These are phyloP conservation scores for Penicillium egyptiacum DNA, from an alignment of 495 filamentous ascomycete species.

Conservation along the genomic window DNA sequence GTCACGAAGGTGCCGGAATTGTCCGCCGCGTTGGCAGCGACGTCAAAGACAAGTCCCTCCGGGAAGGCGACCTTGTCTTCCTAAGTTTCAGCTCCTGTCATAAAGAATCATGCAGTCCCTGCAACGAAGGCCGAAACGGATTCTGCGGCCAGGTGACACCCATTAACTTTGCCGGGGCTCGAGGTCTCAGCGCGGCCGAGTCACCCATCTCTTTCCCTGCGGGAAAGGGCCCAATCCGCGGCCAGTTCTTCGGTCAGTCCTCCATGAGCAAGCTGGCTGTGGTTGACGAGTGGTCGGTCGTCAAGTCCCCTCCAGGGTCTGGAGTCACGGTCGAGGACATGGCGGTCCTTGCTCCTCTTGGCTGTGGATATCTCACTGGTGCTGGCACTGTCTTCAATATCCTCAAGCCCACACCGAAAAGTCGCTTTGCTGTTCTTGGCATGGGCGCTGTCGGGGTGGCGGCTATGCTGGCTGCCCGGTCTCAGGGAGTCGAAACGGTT, in stretches of 20 bases:
- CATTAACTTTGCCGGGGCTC: conserved; percentile 40
- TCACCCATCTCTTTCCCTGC: conserved; percentile 24
- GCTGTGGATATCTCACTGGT: conserved; percentile 51
- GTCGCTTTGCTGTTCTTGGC: conserved; percentile 38
- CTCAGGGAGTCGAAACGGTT: conserved; percentile 27
- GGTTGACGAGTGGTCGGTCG: conserved; percentile 29
- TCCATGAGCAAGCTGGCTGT: conserved; percentile 42
- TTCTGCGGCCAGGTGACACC: conserved; percentile 34
- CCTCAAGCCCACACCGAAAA: conserved; percentile 25
- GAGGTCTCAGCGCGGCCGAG: conserved; percentile 16
- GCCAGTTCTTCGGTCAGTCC: conserved; percentile 48
- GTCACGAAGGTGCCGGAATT: conserved; percentile 55
- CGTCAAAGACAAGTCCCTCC: conserved; percentile 39
- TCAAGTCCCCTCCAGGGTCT: conserved; percentile 23
- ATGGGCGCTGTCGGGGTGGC: conserved; percentile 46
- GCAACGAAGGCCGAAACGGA: conserved; percentile 24
- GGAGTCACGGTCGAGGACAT: conserved; percentile 26
- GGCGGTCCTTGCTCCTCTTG: conserved; percentile 40
- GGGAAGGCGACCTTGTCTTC: conserved; percentile 48
- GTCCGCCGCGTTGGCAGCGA: conserved; percentile 45
- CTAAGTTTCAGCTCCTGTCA: conserved; percentile 44
- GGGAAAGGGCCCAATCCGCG: conserved; percentile 29
- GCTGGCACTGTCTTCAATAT: conserved; percentile 46
- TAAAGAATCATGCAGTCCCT: conserved; percentile 26
- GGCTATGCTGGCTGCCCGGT: conserved; percentile 36